A percentile compares a stretch with the other conserved stretches of the same genome.
phyloP scores from a whole-genome alignment of 106 monocot species.

The Xerophyta viscosa region DNA sequence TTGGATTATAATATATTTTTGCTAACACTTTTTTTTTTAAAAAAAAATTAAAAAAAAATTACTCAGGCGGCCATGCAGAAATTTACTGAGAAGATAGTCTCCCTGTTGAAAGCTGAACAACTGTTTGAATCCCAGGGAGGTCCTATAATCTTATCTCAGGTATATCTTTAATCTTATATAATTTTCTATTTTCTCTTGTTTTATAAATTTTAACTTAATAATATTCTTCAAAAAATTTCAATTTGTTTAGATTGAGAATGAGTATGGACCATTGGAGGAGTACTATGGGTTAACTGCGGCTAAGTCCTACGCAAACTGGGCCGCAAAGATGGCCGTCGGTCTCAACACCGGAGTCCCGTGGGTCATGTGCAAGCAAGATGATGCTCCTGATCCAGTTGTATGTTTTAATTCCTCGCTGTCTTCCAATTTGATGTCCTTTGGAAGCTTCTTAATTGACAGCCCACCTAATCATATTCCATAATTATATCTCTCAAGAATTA shows the following conservation, averaged over 20 bases:
- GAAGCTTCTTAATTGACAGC: no score
- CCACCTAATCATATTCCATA: no score
- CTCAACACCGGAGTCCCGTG: conserved; percentile 14
- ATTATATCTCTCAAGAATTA: no score
- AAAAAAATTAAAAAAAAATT: no score
- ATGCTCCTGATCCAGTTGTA: conserved; percentile 21
- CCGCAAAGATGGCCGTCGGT: conserved; percentile 14
- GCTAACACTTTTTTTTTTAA: not conserved
- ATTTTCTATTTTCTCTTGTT: no score
- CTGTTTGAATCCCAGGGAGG: conserved; percentile 19
- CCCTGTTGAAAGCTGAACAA: conserved; percentile 35
- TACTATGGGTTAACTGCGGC: not conserved
- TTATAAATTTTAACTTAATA: no score
- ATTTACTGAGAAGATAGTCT: conserved; percentile 23
- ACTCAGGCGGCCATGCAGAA: conserved; percentile 19
- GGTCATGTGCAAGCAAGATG: conserved; percentile 19
- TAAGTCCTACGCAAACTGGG: conserved; percentile 6
- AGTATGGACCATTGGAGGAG: conserved; percentile 11
- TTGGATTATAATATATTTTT: not conserved
- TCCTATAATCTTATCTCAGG: conserved; percentile 17
- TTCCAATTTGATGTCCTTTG: no score
- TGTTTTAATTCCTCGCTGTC: conserved; percentile 2
- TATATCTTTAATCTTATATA: no score
- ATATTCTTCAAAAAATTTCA: no score
- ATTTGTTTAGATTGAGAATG: conserved; percentile 12